Evolutionary conservation across 176 grass and related monocot genomes (phyloP), one percentile per base, ranked within the genome.

Genomic region (Avena eriantha): DNA sequence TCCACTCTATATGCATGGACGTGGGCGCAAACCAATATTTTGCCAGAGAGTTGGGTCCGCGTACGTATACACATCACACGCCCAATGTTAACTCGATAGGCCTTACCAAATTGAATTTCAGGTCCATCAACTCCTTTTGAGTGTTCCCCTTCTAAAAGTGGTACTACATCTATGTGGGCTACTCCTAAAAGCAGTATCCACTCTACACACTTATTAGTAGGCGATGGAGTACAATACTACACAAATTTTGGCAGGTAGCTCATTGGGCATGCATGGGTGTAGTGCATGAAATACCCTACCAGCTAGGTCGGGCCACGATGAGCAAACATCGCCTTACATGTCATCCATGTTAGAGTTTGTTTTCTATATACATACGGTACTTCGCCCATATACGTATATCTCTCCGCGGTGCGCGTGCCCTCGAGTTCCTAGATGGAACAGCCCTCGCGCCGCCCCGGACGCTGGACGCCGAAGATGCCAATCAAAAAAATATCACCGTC

Each of bases 21-120:
- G 46, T 22, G 16, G 13, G 71, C 46, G 46, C 45, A 48, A 45
- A 74, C 45, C 12, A 75, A 29, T 29, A 54, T 14, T 19, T 16
- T 66, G 45, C 18, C 58, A 41, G 24, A 63, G 43, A n/a, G 24
- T 76, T 47, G 23, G n/a, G 22, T 75, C 69, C 82, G 48, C 69
- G 70, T 35, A 73, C 55, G 45, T 1, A 47, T 8, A 47, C 8
- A 10, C 45, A 3, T 47, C 7, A 41, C 39, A 47, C 24, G 3
- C 55, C 82, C 53, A 73, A 18, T 72, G 15, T 58, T 3, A 83
- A 9, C 53, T 75, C 46, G 3, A 75, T 2, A 7, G 7, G 23
- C 46, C 46, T 75, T 75, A 26, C 72, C 23, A 75, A 75, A 29
- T 50, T 29, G 72, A 48, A 75, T 22, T 16, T 48, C 45, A 26